Evolutionary conservation across 768 basidiomycete species (phyloP).

Genomic region (Auricularia sp.): DNA sequence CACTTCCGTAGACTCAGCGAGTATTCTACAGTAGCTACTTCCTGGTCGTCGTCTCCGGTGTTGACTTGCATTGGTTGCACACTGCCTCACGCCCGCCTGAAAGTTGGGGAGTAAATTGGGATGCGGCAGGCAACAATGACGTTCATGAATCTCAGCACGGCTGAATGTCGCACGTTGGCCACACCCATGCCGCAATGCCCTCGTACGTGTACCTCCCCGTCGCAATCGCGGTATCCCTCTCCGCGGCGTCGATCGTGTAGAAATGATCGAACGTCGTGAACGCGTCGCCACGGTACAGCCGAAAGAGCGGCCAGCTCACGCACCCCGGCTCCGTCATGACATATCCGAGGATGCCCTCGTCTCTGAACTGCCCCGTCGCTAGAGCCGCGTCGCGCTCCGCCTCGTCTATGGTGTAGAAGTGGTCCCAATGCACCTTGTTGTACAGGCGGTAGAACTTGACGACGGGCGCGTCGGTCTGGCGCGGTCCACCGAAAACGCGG

Average conservation of each 20-base stretch:
- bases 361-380: too few species aligned
- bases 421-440: slow-evolving; percentile 3
- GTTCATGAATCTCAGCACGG: slow-evolving; percentile 15
- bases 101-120: too few species aligned
- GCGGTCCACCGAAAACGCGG: not conserved
- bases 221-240: not conserved
- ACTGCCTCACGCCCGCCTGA: too few species aligned
- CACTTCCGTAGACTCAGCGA: too few species aligned
- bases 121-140: not conserved
- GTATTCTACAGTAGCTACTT: too few species aligned
- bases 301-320: too few species aligned
- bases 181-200: not conserved
- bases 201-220: not conserved
- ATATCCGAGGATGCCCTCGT: too few species aligned
- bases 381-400: not conserved
- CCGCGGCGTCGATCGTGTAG: not conserved
- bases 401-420: slow-evolving; percentile 12
- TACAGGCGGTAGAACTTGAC: slow-evolving; percentile 11
- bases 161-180: not conserved
- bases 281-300: too few species aligned
- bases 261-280: not conserved
- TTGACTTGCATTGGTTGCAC: too few species aligned
- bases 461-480: not conserved
- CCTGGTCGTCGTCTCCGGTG: too few species aligned
- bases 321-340: too few species aligned